A percentile compares a stretch with the other conserved stretches of the same genome.
These are phyloP conservation scores for Fusarium goolgardi DNA, from an alignment of 2,329 filamentous ascomycete genomes.

Conservation along the genomic window DNA sequence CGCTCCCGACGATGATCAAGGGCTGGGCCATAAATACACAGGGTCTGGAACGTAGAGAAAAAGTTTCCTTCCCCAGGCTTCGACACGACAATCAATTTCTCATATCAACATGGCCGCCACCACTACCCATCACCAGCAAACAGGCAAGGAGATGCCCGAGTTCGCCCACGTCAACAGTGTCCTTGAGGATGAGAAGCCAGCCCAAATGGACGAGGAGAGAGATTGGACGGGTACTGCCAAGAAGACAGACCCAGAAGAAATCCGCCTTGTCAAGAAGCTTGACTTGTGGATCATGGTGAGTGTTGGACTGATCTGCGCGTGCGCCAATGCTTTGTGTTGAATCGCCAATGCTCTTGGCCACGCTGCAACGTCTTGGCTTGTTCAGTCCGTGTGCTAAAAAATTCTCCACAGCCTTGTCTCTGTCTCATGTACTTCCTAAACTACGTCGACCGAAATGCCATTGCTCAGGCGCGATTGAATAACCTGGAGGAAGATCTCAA, in stretches of 20 bases:
- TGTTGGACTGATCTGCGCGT: not conserved
- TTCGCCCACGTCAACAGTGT: slow-evolving; percentile 43
- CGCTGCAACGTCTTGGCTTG: not conserved
- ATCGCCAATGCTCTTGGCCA: slow-evolving; percentile 1
- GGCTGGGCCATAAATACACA: slow-evolving; percentile 35
- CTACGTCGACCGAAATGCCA: slow-evolving; percentile 56
- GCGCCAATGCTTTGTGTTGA: not conserved
- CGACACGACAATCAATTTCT: not conserved
- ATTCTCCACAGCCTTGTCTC: slow-evolving; percentile 40
- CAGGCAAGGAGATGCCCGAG: slow-evolving; percentile 28
- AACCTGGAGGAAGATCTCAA: slow-evolving; percentile 61
- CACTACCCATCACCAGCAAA: slow-evolving; percentile 10
- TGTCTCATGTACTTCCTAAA: slow-evolving; percentile 57
- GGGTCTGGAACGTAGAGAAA: slow-evolving; percentile 7
- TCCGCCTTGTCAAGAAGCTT: slow-evolving; percentile 55
- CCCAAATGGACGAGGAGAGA: slow-evolving; percentile 27
- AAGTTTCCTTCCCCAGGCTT: slow-evolving; percentile 2
- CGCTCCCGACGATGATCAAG: slow-evolving; percentile 33
- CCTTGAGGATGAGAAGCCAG: slow-evolving; percentile 42
- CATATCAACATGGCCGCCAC: slow-evolving; percentile 12
- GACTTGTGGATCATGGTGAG: slow-evolving; percentile 57
- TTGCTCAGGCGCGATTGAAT: slow-evolving; percentile 60
- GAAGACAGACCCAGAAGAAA: slow-evolving; percentile 57
- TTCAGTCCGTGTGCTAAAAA: not conserved
- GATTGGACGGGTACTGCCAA: slow-evolving; percentile 55